Base-by-base conservation (phyloP, 768 basidiomycete genomes). In the Lactarius vividus region DNA sequence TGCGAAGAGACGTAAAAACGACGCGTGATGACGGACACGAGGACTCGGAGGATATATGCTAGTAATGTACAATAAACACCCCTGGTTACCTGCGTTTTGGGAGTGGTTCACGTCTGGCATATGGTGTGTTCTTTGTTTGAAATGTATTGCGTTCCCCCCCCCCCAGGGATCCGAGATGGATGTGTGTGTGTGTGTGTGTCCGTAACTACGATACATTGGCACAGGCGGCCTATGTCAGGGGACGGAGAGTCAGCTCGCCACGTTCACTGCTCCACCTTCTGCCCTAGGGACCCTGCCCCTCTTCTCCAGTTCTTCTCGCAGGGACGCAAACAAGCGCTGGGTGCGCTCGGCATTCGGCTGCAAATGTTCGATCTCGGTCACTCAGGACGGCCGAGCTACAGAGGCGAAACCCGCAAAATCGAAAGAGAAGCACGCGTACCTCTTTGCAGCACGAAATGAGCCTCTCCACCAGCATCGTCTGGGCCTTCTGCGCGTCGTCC, bases 391-490 rank as follows among this genome's bases (percentile, higher is more conserved):
- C 49, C 18, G 10, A 46, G 44, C 26, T 44, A 53, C 46, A 8
- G 46, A 26, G 49, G 23, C 49, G 49, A 49, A 49, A 26, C 23
- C 49, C 4, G 49, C 49, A 49, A 49, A 13, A 46, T 4, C 4
- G 8, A 46, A 5, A 4, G n/a, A 46, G 5, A 57, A 59, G 57
- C 16, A 26, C 37, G 66, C 88, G 75, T 71, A 92, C 92, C 85
- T 93, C 92, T 81, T 91, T 91, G 80, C 91, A 94, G 72, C 91
- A 94, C 28, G 87, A 81, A 70, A 92, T 87, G 59, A 94, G 80
- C 71, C 91, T 92, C 77, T 94, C 91, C 66, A 94, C 88, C 65
- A 94, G 82, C 78, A 88, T 82, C 29, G 89, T 84, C 75, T 93
- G 91, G 54, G 86, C 85, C 65, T 85, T 86, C 74, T 91, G 89